Conservation (phyloP, 1,139 yeast species). For the Hyphopichia khmerensis region DNA sequence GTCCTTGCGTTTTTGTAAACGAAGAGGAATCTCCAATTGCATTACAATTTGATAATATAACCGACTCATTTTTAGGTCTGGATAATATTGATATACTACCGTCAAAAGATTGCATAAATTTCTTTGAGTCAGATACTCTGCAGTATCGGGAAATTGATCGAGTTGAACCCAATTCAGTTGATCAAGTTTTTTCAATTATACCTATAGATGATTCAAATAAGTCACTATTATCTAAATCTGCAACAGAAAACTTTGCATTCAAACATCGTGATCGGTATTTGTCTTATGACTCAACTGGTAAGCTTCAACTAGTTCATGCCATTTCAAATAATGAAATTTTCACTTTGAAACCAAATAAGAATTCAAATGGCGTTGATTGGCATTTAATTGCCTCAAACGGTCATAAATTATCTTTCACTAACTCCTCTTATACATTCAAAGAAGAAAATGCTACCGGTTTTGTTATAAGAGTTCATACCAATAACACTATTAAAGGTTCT, state of each 20-base stretch:
- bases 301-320: slow-evolving; percentile 4
- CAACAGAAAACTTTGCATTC: slow-evolving; percentile 6
- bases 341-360: slow-evolving; percentile 2
- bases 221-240: slow-evolving; percentile 3
- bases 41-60: neutral
- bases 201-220: slow-evolving; percentile 6
- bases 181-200: slow-evolving; percentile 8
- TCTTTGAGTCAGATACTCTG: slow-evolving; percentile 1
- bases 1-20: slow-evolving; percentile 9
- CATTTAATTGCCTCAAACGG: neutral
- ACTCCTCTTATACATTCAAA: neutral
- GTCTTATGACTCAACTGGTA: slow-evolving; percentile 1
- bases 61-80: slow-evolving; percentile 1
- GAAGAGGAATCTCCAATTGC: neutral
- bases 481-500: slow-evolving; percentile 4
- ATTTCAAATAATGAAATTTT: slow-evolving; percentile 7
- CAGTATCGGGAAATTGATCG: slow-evolving; percentile 3
- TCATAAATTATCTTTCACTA: neutral
- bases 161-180: slow-evolving; percentile 8
- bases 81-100: slow-evolving; percentile 1
- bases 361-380: slow-evolving; percentile 1
- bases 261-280: slow-evolving; percentile 4
- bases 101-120: slow-evolving; percentile 4
- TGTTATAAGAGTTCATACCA: slow-evolving; percentile 7
- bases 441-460: neutral